Evolutionary conservation across 73 alveolate species (phyloP).

Genomic region (Blepharisma japonicum): DNA sequence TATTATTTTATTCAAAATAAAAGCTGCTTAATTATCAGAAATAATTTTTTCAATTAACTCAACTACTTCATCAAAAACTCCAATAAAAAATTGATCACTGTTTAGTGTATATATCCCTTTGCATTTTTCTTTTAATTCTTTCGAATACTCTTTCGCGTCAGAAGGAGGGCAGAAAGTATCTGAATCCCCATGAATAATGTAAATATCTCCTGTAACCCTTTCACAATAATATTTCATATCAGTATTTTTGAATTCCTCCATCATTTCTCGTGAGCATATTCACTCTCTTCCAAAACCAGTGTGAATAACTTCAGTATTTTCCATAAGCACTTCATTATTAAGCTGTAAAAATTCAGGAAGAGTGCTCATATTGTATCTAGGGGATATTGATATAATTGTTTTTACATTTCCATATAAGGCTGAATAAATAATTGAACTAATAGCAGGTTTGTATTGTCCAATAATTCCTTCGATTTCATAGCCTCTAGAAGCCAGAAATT

Average conservation of each 20-base stretch:
- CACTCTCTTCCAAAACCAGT: neutral
- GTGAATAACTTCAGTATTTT: neutral
- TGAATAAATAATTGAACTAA: neutral
- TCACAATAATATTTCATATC: neutral
- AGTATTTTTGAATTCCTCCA: neutral
- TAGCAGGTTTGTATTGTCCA: neutral
- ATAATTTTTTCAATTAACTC: too few species aligned
- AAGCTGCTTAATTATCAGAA: too few species aligned
- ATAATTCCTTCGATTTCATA: neutral
- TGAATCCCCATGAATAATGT: neutral
- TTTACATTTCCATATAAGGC: neutral
- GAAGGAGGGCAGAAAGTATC: neutral
- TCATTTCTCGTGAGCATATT: neutral
- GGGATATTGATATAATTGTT: neutral
- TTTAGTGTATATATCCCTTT: too few species aligned
- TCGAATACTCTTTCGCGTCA: too few species aligned
- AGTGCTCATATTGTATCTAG: neutral
- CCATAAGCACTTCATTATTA: neutral
- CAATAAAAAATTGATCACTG: too few species aligned
- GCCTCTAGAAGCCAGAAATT: neutral
- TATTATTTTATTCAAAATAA: too few species aligned
- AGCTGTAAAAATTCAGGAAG: neutral
- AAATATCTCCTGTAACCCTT: neutral
- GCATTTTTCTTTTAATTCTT: too few species aligned
- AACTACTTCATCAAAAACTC: too few species aligned